phyloP scores from a whole-genome alignment of 164 flowering plant genomes.

The Santalum album region DNA sequence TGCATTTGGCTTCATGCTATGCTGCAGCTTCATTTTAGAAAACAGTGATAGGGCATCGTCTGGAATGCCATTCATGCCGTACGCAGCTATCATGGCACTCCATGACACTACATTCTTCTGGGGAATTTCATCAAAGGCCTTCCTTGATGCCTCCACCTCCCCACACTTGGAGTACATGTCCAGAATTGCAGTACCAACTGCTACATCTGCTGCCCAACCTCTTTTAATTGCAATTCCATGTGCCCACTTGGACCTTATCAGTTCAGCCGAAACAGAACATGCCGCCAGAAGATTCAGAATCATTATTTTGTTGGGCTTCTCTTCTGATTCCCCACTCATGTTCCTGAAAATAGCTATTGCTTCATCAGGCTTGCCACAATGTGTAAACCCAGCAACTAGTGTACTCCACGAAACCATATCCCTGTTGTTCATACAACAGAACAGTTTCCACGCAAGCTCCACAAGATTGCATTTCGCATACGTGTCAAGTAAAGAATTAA shows the following conservation, averaged over 20 bases:
- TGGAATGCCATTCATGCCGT: slow-evolving; percentile 59
- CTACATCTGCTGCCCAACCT: slow-evolving; percentile 41
- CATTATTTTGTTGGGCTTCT: slow-evolving; percentile 40
- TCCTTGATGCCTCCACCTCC: slow-evolving; percentile 44
- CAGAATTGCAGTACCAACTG: slow-evolving; percentile 63
- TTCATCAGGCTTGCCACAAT: slow-evolving; percentile 59
- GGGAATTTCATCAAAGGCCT: slow-evolving; percentile 48
- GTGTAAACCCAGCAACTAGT: slow-evolving; percentile 62
- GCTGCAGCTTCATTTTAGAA: slow-evolving; percentile 37
- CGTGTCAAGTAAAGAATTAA: slow-evolving; percentile 55
- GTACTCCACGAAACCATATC: slow-evolving; percentile 71
- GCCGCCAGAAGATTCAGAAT: slow-evolving; percentile 62
- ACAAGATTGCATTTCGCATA: slow-evolving; percentile 51
- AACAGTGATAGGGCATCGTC: slow-evolving; percentile 47
- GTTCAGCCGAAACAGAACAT: slow-evolving; percentile 51
- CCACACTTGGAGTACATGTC: slow-evolving; percentile 82
- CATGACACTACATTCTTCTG: slow-evolving; percentile 52
- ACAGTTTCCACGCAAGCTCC: slow-evolving; percentile 42
- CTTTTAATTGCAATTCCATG: slow-evolving; percentile 65
- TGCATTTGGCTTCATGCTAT: slow-evolving; percentile 47
- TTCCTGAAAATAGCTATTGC: slow-evolving; percentile 48
- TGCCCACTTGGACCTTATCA: slow-evolving; percentile 46
- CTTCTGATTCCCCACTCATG: slow-evolving; percentile 34
- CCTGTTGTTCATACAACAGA: slow-evolving; percentile 25
- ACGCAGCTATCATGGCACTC: slow-evolving; percentile 74